Conservation (phyloP, 768 basidiomycete genomes). For the Psilocybe cubensis region DNA sequence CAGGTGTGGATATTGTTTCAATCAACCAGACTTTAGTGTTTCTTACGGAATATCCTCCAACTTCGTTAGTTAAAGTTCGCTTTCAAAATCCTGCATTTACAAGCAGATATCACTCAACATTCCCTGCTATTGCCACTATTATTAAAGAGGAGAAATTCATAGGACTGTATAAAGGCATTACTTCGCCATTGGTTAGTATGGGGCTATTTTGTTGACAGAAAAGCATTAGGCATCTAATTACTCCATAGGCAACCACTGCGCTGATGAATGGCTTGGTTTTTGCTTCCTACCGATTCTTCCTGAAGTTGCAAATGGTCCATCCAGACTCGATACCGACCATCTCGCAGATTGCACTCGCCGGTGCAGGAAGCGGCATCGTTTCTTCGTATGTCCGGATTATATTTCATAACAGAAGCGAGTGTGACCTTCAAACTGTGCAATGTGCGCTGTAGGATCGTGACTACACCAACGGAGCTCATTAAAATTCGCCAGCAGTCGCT, state of each 20-base stretch:
- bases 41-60: neutral
- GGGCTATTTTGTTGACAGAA: neutral
- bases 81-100: constrained; percentile 69
- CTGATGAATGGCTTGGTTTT: constrained; percentile 88
- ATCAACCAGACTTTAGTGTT: neutral
- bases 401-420: neutral
- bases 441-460: constrained; percentile 60
- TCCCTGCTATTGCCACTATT: constrained; percentile 70
- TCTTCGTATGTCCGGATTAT: constrained; percentile 61
- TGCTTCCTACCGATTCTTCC: constrained; percentile 79
- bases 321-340: constrained; percentile 60
- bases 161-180: constrained; percentile 77
- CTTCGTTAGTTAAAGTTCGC: constrained; percentile 71
- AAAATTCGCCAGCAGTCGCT: constrained; percentile 83
- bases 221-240: neutral
- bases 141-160: constrained; percentile 67
- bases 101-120: constrained; percentile 60
- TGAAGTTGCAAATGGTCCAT: constrained; percentile 62
- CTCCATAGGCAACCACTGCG: constrained; percentile 62
- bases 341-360: constrained; percentile 75
- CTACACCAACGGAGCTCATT: constrained; percentile 84
- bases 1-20: constrained; percentile 23
- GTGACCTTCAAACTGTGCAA: neutral
- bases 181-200: constrained; percentile 72
- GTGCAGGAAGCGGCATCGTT: constrained; percentile 77